These are phyloP conservation scores for Pterocarpus macrocarpus DNA, from an alignment of 306 rosid genomes.

Conservation along the genomic window DNA sequence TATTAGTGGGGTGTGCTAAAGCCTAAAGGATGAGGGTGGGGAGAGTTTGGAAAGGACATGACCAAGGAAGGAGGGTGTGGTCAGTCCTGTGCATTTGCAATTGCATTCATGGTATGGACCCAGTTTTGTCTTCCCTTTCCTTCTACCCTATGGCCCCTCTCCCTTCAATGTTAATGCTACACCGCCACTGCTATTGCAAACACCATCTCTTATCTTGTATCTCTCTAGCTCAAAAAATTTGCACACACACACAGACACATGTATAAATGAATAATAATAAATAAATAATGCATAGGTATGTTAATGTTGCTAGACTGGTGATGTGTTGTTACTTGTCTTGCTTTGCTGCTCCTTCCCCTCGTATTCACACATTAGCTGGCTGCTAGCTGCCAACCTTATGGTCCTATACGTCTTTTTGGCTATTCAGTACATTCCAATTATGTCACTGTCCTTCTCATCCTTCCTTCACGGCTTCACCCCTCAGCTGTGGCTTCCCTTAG, in stretches of 20 bases:
- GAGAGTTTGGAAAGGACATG: background rate
- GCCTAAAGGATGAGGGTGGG: conserved; percentile 10
- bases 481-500: background rate
- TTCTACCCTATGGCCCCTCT: background rate
- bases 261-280: background rate
- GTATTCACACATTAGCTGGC: background rate
- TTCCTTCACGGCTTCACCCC: background rate
- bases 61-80: conserved; percentile 36
- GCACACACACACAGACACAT: background rate
- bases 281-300: background rate
- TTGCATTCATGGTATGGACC: background rate
- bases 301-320: background rate
- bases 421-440: background rate
- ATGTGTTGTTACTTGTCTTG: background rate
- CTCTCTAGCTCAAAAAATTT: background rate
- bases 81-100: background rate
- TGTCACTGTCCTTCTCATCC: background rate
- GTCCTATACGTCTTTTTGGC: background rate
- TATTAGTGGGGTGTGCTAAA: background rate
- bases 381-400: conserved; percentile 29
- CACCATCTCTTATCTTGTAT: background rate
- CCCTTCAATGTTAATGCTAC: background rate
- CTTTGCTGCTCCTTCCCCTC: background rate
- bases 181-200: background rate
- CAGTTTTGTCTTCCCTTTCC: background rate